Evolutionary conservation across 352 stramenopile genomes (phyloP).

Genomic region (Pythium utonaiense): DNA sequence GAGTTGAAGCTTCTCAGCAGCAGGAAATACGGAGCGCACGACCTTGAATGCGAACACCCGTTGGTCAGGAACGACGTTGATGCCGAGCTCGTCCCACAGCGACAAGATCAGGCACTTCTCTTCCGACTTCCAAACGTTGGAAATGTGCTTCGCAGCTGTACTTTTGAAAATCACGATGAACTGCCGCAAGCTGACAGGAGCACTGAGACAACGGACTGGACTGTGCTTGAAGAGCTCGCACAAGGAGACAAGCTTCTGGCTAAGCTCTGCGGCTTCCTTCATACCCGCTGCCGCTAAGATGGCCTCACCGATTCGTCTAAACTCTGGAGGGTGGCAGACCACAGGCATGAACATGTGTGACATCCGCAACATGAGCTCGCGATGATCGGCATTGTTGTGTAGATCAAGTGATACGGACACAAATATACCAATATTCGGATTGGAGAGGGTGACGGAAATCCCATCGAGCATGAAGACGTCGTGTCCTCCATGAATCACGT

Average conservation of each 20-base stretch:
- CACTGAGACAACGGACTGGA: conserved; percentile 18
- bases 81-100: conserved; percentile 49
- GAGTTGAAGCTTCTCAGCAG: conserved; percentile 37
- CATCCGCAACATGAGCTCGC: conserved; percentile 43
- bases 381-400: conserved; percentile 26
- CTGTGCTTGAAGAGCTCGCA: conserved; percentile 31
- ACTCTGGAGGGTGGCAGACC: conserved; percentile 26
- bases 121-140: conserved; percentile 27
- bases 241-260: conserved; percentile 32
- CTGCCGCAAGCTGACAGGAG: conserved; percentile 23
- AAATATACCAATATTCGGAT: conserved; percentile 33
- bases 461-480: conserved; percentile 34
- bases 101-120: conserved; percentile 43
- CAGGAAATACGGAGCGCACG: conserved; percentile 35
- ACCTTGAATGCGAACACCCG: conserved; percentile 39
- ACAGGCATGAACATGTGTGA: conserved; percentile 44
- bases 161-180: conserved; percentile 29
- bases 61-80: conserved; percentile 37
- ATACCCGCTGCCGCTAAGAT: conserved; percentile 36
- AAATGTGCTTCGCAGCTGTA: not conserved
- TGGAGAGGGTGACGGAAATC: conserved; percentile 32
- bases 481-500: conserved; percentile 37
- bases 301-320: conserved; percentile 34
- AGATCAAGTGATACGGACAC: conserved; percentile 31
- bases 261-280: conserved; percentile 40